Evolutionary conservation across 2,329 filamentous ascomycete species (phyloP).

Genomic region (Ophiocordyceps camponoti-leonardi): DNA sequence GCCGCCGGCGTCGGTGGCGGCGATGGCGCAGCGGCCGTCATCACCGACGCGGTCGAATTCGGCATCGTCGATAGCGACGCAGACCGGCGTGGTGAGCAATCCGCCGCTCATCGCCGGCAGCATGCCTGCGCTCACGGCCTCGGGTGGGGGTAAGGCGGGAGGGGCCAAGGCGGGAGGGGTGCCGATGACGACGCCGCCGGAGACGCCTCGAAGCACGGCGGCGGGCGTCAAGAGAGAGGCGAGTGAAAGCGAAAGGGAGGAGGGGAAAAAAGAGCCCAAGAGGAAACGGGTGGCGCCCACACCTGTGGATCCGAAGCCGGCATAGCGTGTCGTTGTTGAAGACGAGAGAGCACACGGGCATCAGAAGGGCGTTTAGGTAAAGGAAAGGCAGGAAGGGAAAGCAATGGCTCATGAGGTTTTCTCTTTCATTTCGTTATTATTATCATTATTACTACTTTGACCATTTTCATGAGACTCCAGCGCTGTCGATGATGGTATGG

Average conservation of each 20-base stretch:
- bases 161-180: conserved; percentile 45
- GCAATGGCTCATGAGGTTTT: background rate
- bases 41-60: conserved; percentile 80
- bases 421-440: conserved; percentile 9
- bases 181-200: conserved; percentile 75
- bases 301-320: conserved; percentile 22
- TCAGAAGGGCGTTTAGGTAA: background rate
- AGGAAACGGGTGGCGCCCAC: conserved; percentile 57
- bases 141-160: conserved; percentile 52
- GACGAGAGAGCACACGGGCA: background rate
- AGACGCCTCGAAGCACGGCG: conserved; percentile 47
- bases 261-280: conserved; percentile 39
- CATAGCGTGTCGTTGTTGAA: background rate
- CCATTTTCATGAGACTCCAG: too few relatives aligned
- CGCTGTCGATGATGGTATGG: too few relatives aligned
- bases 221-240: conserved; percentile 34
- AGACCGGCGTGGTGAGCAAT: conserved; percentile 50
- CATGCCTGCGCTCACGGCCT: conserved; percentile 59
- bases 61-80: conserved; percentile 60
- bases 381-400: background rate
- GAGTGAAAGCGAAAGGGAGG: conserved; percentile 35
- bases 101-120: conserved; percentile 63
- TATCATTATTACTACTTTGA: too few relatives aligned
- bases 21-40: conserved; percentile 47
- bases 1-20: conserved; percentile 35